phyloP scores from a whole-genome alignment of 2,329 filamentous ascomycete species.

The Xylaria polymorpha region DNA sequence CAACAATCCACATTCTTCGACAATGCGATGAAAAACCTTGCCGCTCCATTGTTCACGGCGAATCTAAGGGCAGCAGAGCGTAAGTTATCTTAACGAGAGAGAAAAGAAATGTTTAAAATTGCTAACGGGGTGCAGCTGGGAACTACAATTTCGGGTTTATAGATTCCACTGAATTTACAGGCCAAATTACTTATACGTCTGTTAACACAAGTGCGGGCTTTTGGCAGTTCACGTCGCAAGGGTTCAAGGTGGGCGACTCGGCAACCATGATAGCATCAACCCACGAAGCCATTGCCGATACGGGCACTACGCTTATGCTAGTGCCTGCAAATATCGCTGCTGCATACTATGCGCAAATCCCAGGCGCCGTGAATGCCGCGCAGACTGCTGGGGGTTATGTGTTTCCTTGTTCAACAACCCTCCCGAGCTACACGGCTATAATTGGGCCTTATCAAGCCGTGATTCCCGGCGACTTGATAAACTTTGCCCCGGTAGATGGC shows the following conservation, averaged over 20 bases:
- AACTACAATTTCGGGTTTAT: constrained; percentile 60
- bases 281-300: constrained; percentile 63
- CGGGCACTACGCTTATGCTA: constrained; percentile 73
- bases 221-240: constrained; percentile 70
- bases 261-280: constrained; percentile 30
- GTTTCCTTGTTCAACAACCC: constrained; percentile 63
- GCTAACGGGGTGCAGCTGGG: constrained; percentile 43
- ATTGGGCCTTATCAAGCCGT: constrained; percentile 46
- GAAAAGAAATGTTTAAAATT: neutral
- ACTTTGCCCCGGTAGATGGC: constrained; percentile 59
- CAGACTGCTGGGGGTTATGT: constrained; percentile 64
- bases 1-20: constrained; percentile 59
- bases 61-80: constrained; percentile 53
- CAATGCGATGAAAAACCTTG: constrained; percentile 49
- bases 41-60: constrained; percentile 67
- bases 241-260: constrained; percentile 62
- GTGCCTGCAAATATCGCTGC: constrained; percentile 62
- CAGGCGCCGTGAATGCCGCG: constrained; percentile 58
- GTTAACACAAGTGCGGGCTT: constrained; percentile 69
- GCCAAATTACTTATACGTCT: constrained; percentile 65
- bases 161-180: constrained; percentile 67
- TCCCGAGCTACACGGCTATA: constrained; percentile 56
- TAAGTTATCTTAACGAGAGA: constrained; percentile 35
- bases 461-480: constrained; percentile 54
- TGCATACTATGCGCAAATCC: constrained; percentile 69